Conservation (phyloP, 352 stramenopile species). For the Globisporangium spinosum region DNA sequence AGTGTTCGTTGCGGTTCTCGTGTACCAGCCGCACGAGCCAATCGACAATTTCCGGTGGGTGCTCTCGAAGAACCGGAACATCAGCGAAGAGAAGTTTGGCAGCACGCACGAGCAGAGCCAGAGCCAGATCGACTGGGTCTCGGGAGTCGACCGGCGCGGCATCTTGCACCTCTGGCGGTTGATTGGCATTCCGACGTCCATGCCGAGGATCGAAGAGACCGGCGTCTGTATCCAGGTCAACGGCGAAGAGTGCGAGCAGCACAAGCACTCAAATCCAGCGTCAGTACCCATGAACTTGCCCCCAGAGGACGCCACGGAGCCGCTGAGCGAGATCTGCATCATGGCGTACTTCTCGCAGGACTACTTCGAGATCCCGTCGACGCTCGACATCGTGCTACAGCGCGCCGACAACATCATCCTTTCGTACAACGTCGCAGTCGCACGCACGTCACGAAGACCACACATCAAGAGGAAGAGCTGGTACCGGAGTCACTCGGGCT, state of each 20-base stretch:
- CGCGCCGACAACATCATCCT: slow-evolving; percentile 71
- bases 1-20: slow-evolving; percentile 33
- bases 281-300: background rate
- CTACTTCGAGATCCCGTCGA: slow-evolving; percentile 62
- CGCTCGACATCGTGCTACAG: slow-evolving; percentile 73
- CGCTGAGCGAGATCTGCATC: slow-evolving; percentile 58
- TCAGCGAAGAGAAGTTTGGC: slow-evolving; percentile 74
- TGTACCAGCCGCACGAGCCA: slow-evolving; percentile 48
- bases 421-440: slow-evolving; percentile 63
- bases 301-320: slow-evolving; percentile 14
- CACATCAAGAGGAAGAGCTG: slow-evolving; percentile 77
- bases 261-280: background rate
- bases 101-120: slow-evolving; percentile 35
- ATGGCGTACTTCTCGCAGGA: slow-evolving; percentile 83
- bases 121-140: slow-evolving; percentile 73
- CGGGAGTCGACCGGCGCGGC: slow-evolving; percentile 55
- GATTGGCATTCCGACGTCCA: slow-evolving; percentile 29
- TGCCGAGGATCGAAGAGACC: slow-evolving; percentile 48
- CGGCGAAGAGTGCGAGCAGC: slow-evolving; percentile 32
- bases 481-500: slow-evolving; percentile 69
- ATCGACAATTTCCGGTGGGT: slow-evolving; percentile 78
- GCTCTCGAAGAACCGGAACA: slow-evolving; percentile 75
- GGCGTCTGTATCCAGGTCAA: slow-evolving; percentile 71
- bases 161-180: slow-evolving; percentile 72
- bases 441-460: slow-evolving; percentile 25